Conservation (phyloP, 2,329 filamentous ascomycete species). For the Exophiala sp. region DNA sequence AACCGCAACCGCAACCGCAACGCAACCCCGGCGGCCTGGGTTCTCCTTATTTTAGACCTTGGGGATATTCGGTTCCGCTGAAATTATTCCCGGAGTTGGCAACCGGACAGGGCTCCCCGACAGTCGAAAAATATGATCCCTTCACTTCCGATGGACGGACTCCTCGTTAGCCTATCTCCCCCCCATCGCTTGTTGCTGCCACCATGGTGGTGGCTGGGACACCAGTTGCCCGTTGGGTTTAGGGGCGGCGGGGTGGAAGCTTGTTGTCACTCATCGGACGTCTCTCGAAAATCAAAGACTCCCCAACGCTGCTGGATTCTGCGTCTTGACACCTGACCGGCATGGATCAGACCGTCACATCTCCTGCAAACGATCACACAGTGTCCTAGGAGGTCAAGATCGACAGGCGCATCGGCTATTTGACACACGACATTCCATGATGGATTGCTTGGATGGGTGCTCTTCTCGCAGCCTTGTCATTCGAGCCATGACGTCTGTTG, state of each 20-base stretch:
- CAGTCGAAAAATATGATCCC: neutral
- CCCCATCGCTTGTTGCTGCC: neutral
- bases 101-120: neutral
- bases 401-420: neutral
- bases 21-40: neutral
- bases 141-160: neutral
- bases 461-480: neutral
- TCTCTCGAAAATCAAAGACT: neutral
- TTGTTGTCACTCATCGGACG: neutral
- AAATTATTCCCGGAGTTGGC: neutral
- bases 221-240: neutral
- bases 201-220: neutral
- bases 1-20: too few relatives aligned
- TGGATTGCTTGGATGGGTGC: neutral
- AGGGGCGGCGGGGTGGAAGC: neutral
- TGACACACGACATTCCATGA: neutral
- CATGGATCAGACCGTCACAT: neutral
- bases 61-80: neutral
- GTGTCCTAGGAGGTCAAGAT: neutral
- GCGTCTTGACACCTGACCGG: neutral
- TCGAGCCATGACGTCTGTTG: neutral
- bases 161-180: neutral
- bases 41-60: neutral
- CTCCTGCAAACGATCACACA: neutral
- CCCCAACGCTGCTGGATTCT: neutral